Evolutionary conservation across 306 rosid genomes (phyloP), one percentile per base, ranked within the genome.

Genomic region (Lupinus albus): DNA sequence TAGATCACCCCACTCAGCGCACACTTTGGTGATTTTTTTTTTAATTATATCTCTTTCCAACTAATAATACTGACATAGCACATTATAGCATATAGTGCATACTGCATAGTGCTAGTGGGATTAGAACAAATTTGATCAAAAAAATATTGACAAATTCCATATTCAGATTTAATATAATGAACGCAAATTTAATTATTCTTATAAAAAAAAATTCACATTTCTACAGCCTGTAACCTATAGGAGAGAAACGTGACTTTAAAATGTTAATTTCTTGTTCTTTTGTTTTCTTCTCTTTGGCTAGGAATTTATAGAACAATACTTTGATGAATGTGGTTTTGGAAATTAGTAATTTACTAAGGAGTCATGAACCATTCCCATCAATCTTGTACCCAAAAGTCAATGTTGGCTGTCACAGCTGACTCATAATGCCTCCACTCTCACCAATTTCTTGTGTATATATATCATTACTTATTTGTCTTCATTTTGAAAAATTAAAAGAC

Each of bases 1-100:
- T 41, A 78, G 69, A 71, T 67, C 51, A 41, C 11, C 73, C 73
- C 17, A 73, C 70, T 12, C 74, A 47, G 57, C 79, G 60, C 77
- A 81, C 62, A 72, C 72, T 46, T 61, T 46, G 74, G 67, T 61
- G 54, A 49, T 50, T 66, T 58, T 20, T 20, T 20, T 20, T 25
- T 25, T 25, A 25, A 25, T 2, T 2, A 25, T 25, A 4, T 42
- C 61, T 58, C 39, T 51, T 51, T 72, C 65, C 38, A 71, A 62
- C 36, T 72, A 58, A 70, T 72, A 58, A 70, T 56, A 13, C 47
- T 41, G 46, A 2, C 30, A 25, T 25, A 9, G 41, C 39, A 35
- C 59, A 47, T 46, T 21, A 50, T 0, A 14, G 30, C 30, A 25
- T 46, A 36, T 4, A 42, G 17, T 36, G n/a, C n/a, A n/a, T 25